Percentiles rank a stretch among this genome's conserved stretches.
Evolutionary conservation across 2,329 filamentous ascomycete species (phyloP).

Genomic region (Eutypa lata): DNA sequence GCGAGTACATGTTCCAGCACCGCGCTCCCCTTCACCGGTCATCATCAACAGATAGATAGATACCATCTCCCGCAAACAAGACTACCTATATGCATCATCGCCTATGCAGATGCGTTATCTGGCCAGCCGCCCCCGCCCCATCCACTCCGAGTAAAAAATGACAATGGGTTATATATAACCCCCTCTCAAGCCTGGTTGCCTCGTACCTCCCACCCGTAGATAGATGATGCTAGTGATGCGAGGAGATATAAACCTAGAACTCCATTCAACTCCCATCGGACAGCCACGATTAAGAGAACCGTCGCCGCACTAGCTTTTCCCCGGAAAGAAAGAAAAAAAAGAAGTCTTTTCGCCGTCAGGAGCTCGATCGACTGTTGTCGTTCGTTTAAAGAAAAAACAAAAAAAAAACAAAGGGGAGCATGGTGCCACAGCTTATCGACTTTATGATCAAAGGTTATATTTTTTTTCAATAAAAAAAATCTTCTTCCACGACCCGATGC

Average conservation of each 20-base stretch:
- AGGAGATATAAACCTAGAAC: background rate
- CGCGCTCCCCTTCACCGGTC: background rate
- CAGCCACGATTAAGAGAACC: background rate
- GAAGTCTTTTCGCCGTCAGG: background rate
- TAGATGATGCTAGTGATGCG: background rate
- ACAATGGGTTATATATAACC: no score
- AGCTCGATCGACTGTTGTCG: background rate
- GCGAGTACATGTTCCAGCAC: background rate
- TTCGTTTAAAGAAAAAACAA: background rate
- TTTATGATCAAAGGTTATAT: background rate
- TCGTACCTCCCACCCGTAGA: background rate
- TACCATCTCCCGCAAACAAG: no score
- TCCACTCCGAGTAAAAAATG: background rate
- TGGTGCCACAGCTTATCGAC: background rate
- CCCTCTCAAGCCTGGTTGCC: no score
- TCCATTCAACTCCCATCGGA: background rate
- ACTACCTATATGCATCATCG: background rate
- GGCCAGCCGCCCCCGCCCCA: background rate
- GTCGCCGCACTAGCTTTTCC: background rate
- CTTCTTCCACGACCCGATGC: background rate
- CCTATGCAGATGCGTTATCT: background rate
- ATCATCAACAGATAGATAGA: no score
- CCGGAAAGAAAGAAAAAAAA: background rate
- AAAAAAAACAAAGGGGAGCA: background rate
- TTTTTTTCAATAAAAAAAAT: no score